Base-by-base conservation (phyloP, 2,329 filamentous ascomycete genomes). In the Epichloe gansuensis region DNA sequence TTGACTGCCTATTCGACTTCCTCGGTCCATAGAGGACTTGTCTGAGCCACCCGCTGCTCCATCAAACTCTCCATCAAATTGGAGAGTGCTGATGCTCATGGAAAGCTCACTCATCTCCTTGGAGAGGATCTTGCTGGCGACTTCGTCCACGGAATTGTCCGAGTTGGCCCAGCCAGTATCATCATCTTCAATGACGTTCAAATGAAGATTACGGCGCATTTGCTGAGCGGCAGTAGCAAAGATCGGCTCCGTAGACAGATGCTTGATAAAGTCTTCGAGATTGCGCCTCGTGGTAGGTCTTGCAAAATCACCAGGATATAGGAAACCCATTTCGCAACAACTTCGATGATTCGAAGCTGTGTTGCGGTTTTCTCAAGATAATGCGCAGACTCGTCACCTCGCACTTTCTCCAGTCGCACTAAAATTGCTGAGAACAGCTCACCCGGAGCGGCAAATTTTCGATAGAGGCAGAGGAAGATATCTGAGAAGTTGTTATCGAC, bases 291-390 rank as follows among this genome's bases (percentile, higher is more conserved):
- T 94, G 23, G 77, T 77, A 2, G 85, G 78, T 56, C 86, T 83
- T 1, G 90, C 90, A 73, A 97, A 95, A 67, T 98, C 93, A 15
- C 90, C 91, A 0, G 93, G 91, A 67, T 97, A 97, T 44, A 84
- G 75, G 15, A 85, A 83, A 95, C 85, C 93, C 93, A 98, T 65
- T 88, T 87, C 5, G 89, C 88, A 54, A 97, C 73, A 6, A 93
- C 82, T 59, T 87, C 84, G 41, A 95, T 83, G 56, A 91, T 86
- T 50, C 91, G 82, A 52, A 95, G 76, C 65, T 96, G 91, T 5
- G 84, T 82, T 7, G 86, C 83, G 42, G 86, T 91, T 60, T 85
- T 88, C 51, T 83, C 83, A 44, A 96, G 78, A 57, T 87, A 84
- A 57, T 82, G 79, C 0, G 82, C 76, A 9, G 76, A 75, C 58